phyloP scores from a whole-genome alignment of 1,284 basidiomycete species.

The Takashimella koratensis region DNA sequence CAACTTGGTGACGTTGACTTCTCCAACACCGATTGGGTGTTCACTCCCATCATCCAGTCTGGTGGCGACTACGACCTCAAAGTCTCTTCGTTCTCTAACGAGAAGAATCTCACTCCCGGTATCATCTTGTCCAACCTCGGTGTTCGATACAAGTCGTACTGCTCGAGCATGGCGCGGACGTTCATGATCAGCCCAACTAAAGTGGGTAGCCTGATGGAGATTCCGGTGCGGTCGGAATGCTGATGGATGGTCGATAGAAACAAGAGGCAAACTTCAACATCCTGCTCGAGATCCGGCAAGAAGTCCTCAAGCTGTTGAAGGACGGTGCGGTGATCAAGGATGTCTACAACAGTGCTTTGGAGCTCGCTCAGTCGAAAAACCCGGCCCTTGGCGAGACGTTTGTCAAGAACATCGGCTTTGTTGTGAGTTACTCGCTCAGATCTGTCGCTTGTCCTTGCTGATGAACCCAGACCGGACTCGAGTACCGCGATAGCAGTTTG shows the following conservation, averaged over 20 bases:
- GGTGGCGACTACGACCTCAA: slow-evolving; percentile 87
- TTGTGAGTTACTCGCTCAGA: slow-evolving; percentile 56
- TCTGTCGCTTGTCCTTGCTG: slow-evolving; percentile 3
- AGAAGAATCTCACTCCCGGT: slow-evolving; percentile 82
- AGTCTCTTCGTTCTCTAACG: slow-evolving; percentile 77
- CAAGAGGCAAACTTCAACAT: slow-evolving; percentile 84
- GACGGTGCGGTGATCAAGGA: slow-evolving; percentile 76
- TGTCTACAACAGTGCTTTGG: slow-evolving; percentile 72
- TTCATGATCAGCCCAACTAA: slow-evolving; percentile 92
- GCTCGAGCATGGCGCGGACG: slow-evolving; percentile 84
- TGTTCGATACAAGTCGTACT: slow-evolving; percentile 89
- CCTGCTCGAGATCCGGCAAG: slow-evolving; percentile 72
- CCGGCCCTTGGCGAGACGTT: slow-evolving; percentile 79
- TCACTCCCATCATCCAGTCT: slow-evolving; percentile 93
- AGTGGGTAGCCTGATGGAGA: slow-evolving; percentile 50
- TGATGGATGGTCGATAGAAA: slow-evolving; percentile 57
- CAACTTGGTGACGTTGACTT: slow-evolving; percentile 76
- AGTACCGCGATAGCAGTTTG: slow-evolving; percentile 87
- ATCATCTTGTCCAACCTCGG: slow-evolving; percentile 86
- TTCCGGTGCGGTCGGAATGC: too few relatives aligned
- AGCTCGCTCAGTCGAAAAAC: slow-evolving; percentile 69
- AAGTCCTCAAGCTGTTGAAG: slow-evolving; percentile 71
- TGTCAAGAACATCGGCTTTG: slow-evolving; percentile 87
- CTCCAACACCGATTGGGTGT: slow-evolving; percentile 83
- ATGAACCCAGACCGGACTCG: slow-evolving; percentile 72